Base-by-base conservation (phyloP, 73 alveolate species). In the Tetrahymena malaccensis region DNA sequence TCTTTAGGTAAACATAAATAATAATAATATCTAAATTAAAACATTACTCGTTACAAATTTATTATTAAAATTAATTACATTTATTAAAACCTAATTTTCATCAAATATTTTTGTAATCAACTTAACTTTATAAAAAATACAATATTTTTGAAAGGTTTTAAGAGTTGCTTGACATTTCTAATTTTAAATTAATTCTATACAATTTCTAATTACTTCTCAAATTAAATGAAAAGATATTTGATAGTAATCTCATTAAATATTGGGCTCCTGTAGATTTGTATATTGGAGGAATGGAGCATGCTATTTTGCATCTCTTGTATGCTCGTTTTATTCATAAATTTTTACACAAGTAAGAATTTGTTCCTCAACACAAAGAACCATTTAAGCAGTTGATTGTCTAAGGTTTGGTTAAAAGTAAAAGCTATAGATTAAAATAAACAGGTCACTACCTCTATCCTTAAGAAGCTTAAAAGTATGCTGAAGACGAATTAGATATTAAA, bases 261-360 rank as follows among this genome's bases (percentile, higher is more conserved):
- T 96, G 98, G 98, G 94, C 96, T 96, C 99, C 99, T n/a, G 99
- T 97, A 0, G 97, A 97, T 70, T 35, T 96, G 6, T 97, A 97
- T 83, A 96, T 97, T 9, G 99, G 99, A 3, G 99, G 99, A 1
- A 95, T 93, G 96, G 99, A 97, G 96, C 99, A 97, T 85, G 99
- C 99, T 16, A 95, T 97, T 16, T 93, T 97, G 97, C 99, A 97
- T 94, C 95, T 97, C 0, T 97, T 97, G 38, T 97, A 97, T 94
- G 97, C 99, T 40, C 96, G 99, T 94, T 97, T 97, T 93, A 93
- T 96, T 55, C 98, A 97, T 85, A 97, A 97, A 58, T 95, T 97
- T 95, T 57, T 97, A 35, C 44, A 44, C 38, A 94, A 94, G 11
- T 50, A 35, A n/a, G 94, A 94, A 25, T 17, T 40, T 55, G 55